Evolutionary conservation across 2,329 filamentous ascomycete species (phyloP).

Genomic region (Dothistroma septosporum): DNA sequence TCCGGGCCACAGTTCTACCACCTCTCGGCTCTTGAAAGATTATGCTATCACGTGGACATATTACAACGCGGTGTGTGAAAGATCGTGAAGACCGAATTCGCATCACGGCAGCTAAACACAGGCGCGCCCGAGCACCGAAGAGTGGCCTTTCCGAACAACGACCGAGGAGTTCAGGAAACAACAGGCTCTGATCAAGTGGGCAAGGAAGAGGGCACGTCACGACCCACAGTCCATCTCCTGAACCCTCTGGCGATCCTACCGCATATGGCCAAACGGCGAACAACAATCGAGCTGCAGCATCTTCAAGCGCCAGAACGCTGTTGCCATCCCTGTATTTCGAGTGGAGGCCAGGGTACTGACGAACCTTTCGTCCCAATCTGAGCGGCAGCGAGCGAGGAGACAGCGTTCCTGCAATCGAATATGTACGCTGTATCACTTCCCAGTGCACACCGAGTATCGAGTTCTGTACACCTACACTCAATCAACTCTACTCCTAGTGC

Average conservation of each 20-base stretch:
- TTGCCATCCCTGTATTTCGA: no score
- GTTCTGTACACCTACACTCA: neutral
- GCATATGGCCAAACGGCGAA: slow-evolving; percentile 4
- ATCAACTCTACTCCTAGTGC: slow-evolving; percentile 1
- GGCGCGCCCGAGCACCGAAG: slow-evolving; percentile 3
- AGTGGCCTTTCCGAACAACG: neutral
- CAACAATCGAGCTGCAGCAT: slow-evolving; percentile 1
- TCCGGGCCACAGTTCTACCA: neutral
- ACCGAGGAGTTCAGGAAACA: slow-evolving; percentile 5
- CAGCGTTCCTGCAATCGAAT: no score
- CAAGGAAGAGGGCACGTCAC: slow-evolving; percentile 2
- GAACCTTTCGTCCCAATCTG: no score
- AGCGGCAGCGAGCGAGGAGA: no score
- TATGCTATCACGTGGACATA: neutral
- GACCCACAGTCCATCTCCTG: slow-evolving; percentile 5
- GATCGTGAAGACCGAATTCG: slow-evolving; percentile 1
- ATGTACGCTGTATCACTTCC: no score
- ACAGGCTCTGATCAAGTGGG: slow-evolving; percentile 7
- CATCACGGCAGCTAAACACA: slow-evolving; percentile 3
- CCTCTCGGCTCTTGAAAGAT: neutral
- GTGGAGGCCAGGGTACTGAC: no score
- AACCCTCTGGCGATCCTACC: slow-evolving; percentile 6
- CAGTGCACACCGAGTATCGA: neutral
- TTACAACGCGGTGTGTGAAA: neutral
- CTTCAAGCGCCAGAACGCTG: no score